Evolutionary conservation across 2,329 filamentous ascomycete genomes (phyloP).

Genomic region (Cadophora sp.): DNA sequence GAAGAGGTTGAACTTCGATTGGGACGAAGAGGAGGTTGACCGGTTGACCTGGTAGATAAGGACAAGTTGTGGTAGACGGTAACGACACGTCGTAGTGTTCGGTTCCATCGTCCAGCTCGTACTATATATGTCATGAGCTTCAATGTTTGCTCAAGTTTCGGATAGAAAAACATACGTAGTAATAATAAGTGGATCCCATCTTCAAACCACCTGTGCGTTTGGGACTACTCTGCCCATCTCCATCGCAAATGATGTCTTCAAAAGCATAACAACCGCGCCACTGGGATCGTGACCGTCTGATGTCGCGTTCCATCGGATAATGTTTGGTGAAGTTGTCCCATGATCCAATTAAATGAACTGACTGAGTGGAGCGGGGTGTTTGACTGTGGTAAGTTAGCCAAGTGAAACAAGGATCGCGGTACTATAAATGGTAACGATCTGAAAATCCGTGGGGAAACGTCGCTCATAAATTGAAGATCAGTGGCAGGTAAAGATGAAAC

Average conservation of each 20-base stretch:
- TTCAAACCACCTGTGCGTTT: slow-evolving; percentile 80
- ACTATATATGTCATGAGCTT: slow-evolving; percentile 57
- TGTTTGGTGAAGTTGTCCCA: slow-evolving; percentile 91
- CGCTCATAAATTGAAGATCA: slow-evolving; percentile 28
- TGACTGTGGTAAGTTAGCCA: slow-evolving; percentile 51
- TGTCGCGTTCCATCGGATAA: slow-evolving; percentile 84
- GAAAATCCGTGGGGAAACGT: slow-evolving; percentile 23
- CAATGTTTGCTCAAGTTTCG: slow-evolving; percentile 42
- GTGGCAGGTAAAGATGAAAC: slow-evolving; percentile 29
- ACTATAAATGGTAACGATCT: slow-evolving; percentile 9
- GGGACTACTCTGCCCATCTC: slow-evolving; percentile 56
- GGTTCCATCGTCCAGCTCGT: slow-evolving; percentile 78
- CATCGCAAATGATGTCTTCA: slow-evolving; percentile 84
- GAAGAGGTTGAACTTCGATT: slow-evolving; percentile 63
- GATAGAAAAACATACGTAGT: slow-evolving; percentile 72
- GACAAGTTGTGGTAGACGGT: slow-evolving; percentile 80
- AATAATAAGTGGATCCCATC: slow-evolving; percentile 95
- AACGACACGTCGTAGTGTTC: slow-evolving; percentile 78
- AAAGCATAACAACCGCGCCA: slow-evolving; percentile 92
- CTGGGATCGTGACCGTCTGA: slow-evolving; percentile 73
- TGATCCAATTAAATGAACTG: slow-evolving; percentile 84
- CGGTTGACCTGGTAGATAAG: slow-evolving; percentile 84
- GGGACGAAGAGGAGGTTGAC: slow-evolving; percentile 88
- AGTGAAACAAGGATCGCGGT: slow-evolving; percentile 26
- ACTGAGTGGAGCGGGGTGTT: slow-evolving; percentile 65